Percentiles rank a stretch among this genome's conserved stretches.
phyloP scores from a whole-genome alignment of 352 stramenopile genomes.

The Phytophthora rubi region DNA sequence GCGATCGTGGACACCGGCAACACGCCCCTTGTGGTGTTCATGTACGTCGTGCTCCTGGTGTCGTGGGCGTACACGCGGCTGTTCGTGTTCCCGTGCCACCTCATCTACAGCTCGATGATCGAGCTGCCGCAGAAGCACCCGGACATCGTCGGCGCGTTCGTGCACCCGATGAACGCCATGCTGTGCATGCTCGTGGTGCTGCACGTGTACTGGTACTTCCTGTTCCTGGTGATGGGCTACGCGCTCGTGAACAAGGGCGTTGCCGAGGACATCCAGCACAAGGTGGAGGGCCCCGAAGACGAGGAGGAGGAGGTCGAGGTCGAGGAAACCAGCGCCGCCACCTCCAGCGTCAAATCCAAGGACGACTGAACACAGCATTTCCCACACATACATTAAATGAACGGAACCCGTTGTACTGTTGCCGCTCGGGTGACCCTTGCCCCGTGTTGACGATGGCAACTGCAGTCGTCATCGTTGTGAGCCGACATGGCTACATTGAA shows the following conservation, averaged over 20 bases:
- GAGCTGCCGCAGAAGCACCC: constrained; percentile 34
- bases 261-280: constrained; percentile 53
- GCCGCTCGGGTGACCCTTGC: not conserved
- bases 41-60: constrained; percentile 44
- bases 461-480: not conserved
- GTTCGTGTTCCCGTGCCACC: constrained; percentile 48
- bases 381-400: constrained; percentile 9
- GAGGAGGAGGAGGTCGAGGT: constrained; percentile 11
- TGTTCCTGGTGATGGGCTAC: constrained; percentile 61
- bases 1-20: constrained; percentile 58
- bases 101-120: constrained; percentile 38
- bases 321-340: constrained; percentile 12
- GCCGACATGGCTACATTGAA: not conserved
- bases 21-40: constrained; percentile 35
- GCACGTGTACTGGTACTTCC: constrained; percentile 56
- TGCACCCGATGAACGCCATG: constrained; percentile 44
- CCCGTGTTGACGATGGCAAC: not conserved
- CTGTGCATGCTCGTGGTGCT: constrained; percentile 50
- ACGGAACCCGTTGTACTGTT: constrained; percentile 15
- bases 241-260: constrained; percentile 45
- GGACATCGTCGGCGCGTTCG: constrained; percentile 31
- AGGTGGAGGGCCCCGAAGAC: constrained; percentile 27
- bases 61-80: constrained; percentile 57
- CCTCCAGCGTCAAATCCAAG: constrained; percentile 30
- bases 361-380: constrained; percentile 31